phyloP scores from a whole-genome alignment of 768 basidiomycete genomes.

The Boletales sp. region DNA sequence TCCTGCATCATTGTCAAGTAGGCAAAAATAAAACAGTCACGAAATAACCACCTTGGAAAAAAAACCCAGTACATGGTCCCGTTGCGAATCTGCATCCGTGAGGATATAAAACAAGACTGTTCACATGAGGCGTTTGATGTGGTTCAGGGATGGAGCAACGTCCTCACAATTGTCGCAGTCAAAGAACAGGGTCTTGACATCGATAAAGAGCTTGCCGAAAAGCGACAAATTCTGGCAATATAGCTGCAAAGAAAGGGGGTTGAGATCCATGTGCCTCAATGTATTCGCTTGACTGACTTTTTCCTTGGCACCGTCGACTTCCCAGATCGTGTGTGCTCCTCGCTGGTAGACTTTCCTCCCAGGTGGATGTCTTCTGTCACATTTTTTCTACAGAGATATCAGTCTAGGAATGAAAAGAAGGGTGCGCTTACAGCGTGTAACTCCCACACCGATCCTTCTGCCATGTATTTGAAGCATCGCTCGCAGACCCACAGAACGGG shows the following conservation, averaged over 20 bases:
- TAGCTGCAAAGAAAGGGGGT: slow-evolving; percentile 48
- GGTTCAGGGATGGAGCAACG: background rate
- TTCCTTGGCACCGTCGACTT: slow-evolving; percentile 84
- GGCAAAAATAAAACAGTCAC: background rate
- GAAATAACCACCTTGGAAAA: slow-evolving; percentile 52
- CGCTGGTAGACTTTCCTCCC: slow-evolving; percentile 88
- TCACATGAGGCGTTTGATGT: background rate
- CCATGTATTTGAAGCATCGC: slow-evolving; percentile 96
- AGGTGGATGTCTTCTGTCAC: slow-evolving; percentile 70
- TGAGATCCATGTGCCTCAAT: background rate
- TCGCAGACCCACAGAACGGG: slow-evolving; percentile 80
- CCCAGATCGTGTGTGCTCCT: slow-evolving; percentile 89
- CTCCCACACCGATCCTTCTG: slow-evolving; percentile 67
- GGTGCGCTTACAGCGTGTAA: slow-evolving; percentile 53
- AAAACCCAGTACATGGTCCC: slow-evolving; percentile 77
- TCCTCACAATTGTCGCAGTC: slow-evolving; percentile 80
- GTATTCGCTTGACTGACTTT: slow-evolving; percentile 53
- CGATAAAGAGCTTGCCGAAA: slow-evolving; percentile 98
- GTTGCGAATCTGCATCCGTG: slow-evolving; percentile 75
- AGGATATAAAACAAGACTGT: slow-evolving; percentile 86
- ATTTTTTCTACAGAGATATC: slow-evolving; percentile 52
- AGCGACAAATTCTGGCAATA: slow-evolving; percentile 96
- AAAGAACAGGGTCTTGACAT: slow-evolving; percentile 93
- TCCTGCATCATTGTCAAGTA: slow-evolving; percentile 47
- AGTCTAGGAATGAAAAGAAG: slow-evolving; percentile 7